phyloP scores from a whole-genome alignment of 257 asterid species.

The Gardenia jasminoides region DNA sequence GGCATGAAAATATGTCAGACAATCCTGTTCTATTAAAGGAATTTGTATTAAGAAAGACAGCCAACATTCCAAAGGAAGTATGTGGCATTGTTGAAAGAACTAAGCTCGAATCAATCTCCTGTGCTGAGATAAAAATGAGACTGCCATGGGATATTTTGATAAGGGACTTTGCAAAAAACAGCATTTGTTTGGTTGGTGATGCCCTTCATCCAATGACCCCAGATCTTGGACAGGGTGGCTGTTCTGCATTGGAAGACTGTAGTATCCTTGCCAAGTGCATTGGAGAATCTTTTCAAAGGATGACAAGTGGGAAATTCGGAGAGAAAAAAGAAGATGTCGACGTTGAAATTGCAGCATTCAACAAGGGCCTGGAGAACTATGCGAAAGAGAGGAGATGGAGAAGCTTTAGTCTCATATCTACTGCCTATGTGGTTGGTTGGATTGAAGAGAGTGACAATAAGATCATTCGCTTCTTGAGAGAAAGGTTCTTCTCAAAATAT shows the following conservation, averaged over 20 bases:
- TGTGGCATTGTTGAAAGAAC: constrained; percentile 47
- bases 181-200: constrained; percentile 65
- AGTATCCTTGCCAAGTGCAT: constrained; percentile 63
- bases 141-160: constrained; percentile 58
- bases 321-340: constrained; percentile 16
- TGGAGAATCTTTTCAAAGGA: constrained; percentile 31
- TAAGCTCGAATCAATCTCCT: constrained; percentile 38
- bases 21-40: constrained; percentile 63
- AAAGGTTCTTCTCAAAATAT: constrained; percentile 33
- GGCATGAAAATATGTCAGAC: constrained; percentile 25
- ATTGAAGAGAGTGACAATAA: constrained; percentile 53
- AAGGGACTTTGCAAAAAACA: constrained; percentile 42
- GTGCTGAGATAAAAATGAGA: constrained; percentile 48
- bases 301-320: background rate
- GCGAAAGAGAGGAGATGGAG: constrained; percentile 69
- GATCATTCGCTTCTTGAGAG: constrained; percentile 47
- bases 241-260: constrained; percentile 69
- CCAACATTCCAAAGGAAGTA: constrained; percentile 30
- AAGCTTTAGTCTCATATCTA: constrained; percentile 52
- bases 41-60: constrained; percentile 45
- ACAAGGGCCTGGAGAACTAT: constrained; percentile 43
- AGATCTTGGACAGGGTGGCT: constrained; percentile 80
- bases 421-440: constrained; percentile 53
- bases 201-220: constrained; percentile 92
- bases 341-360: constrained; percentile 19